Conservation (phyloP, 768 basidiomycete genomes). For the Leccinum uliginosum region DNA sequence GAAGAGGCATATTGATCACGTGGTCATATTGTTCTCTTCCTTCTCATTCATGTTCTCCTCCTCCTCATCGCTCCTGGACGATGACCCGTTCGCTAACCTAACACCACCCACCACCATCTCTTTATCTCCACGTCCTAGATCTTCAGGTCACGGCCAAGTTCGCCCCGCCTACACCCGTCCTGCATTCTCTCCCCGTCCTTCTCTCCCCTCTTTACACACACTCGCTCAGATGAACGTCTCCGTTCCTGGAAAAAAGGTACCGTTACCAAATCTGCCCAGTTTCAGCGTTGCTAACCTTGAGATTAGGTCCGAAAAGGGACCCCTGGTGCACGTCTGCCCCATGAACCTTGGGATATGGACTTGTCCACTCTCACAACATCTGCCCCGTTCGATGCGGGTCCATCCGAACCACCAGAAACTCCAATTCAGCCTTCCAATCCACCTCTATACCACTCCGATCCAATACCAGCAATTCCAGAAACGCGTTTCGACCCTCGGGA, state of each 20-base stretch:
- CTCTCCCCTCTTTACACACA: constrained; percentile 38
- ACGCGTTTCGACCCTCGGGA: constrained; percentile 7
- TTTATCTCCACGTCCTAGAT: constrained; percentile 21
- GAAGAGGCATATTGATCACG: too few species aligned
- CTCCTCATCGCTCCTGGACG: constrained; percentile 44
- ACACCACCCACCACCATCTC: constrained; percentile 22
- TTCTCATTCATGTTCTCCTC: background rate
- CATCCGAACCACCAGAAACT: constrained; percentile 4
- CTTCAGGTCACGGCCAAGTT: constrained; percentile 31
- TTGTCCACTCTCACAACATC: constrained; percentile 5
- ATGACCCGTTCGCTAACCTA: constrained; percentile 72
- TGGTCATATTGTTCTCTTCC: too few species aligned
- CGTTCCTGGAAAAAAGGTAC: constrained; percentile 35
- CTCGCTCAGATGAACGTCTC: constrained; percentile 35
- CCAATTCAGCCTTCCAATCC: background rate
- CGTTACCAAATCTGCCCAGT: background rate
- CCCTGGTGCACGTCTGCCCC: constrained; percentile 39
- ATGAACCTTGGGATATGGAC: constrained; percentile 39
- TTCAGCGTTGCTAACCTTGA: background rate
- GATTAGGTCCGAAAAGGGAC: constrained; percentile 37
- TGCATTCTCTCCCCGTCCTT: constrained; percentile 38
- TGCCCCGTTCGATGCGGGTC: background rate
- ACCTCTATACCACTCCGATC: background rate
- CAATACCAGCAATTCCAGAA: constrained; percentile 1
- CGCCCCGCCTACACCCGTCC: constrained; percentile 41